Percentiles rank a stretch among this genome's conserved stretches.
phyloP scores from a whole-genome alignment of 306 rosid species.

The Cajanus cajan region DNA sequence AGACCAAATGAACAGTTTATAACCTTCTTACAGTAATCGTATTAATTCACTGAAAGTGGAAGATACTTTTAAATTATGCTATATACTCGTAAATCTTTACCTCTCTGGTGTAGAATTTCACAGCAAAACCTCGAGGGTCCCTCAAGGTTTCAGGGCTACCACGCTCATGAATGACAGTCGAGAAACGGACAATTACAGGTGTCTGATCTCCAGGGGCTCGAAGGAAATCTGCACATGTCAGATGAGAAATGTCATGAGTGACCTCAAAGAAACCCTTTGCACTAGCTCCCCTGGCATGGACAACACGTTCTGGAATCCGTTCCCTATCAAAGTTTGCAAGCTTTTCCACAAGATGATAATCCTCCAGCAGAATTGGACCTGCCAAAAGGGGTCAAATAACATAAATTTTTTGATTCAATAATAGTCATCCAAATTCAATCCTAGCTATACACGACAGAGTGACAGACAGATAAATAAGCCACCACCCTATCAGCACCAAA shows the following conservation, averaged over 20 bases:
- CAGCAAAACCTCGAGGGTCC: slow-evolving; percentile 89
- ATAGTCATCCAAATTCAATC: not conserved
- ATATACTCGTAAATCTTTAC: slow-evolving; percentile 32
- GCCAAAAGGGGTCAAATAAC: slow-evolving; percentile 20
- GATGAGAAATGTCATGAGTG: too few species aligned
- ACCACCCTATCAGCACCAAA: not conserved
- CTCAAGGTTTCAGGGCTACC: slow-evolving; percentile 96
- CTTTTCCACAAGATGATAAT: slow-evolving; percentile 93
- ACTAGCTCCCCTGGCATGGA: too few species aligned
- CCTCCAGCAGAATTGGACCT: slow-evolving; percentile 97
- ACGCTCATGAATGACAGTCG: slow-evolving; percentile 94
- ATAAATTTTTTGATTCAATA: not conserved
- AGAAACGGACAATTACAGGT: slow-evolving; percentile 89
- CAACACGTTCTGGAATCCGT: too few species aligned
- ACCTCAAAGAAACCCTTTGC: too few species aligned
- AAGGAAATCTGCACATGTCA: slow-evolving; percentile 92
- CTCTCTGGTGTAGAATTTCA: slow-evolving; percentile 90
- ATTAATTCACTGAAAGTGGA: not conserved
- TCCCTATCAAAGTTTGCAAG: too few species aligned
- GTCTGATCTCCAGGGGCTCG: slow-evolving; percentile 97
- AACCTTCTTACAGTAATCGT: not conserved
- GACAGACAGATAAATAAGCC: not conserved
- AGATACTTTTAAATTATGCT: not conserved
- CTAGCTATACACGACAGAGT: not conserved
- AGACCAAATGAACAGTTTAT: too few species aligned